Evolutionary conservation across 768 basidiomycete genomes (phyloP).

Genomic region (Chiua virens): DNA sequence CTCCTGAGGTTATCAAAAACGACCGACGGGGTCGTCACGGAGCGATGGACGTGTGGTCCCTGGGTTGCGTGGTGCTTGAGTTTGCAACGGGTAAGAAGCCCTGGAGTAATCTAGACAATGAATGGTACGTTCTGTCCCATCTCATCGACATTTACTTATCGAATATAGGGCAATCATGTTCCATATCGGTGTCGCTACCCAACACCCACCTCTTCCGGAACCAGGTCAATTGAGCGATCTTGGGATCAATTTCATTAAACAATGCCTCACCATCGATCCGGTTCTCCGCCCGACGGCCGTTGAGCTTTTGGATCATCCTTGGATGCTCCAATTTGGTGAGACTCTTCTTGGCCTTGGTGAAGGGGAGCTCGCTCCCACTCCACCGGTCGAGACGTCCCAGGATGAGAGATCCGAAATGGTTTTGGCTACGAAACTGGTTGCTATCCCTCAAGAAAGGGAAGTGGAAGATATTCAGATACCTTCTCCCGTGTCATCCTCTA

Average conservation of each 20-base stretch:
- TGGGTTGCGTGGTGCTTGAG: slow-evolving; percentile 97
- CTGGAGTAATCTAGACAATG: slow-evolving; percentile 98
- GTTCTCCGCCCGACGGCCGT: slow-evolving; percentile 77
- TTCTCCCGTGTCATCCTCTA: slow-evolving; percentile 51
- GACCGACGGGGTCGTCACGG: slow-evolving; percentile 85
- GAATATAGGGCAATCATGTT: slow-evolving; percentile 97
- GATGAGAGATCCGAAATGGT: slow-evolving; percentile 52
- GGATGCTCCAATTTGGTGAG: slow-evolving; percentile 85
- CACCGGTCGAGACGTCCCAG: slow-evolving; percentile 44
- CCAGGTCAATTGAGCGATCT: slow-evolving; percentile 82
- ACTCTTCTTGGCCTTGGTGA: slow-evolving; percentile 68
- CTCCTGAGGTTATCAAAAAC: slow-evolving; percentile 96
- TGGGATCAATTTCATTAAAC: slow-evolving; percentile 92
- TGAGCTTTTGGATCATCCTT: slow-evolving; percentile 84
- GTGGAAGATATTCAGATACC: slow-evolving; percentile 52
- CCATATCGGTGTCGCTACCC: slow-evolving; percentile 95
- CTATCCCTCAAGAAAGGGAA: slow-evolving; percentile 58
- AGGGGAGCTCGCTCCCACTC: slow-evolving; percentile 52
- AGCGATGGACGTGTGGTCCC: slow-evolving; percentile 98
- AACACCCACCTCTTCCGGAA: slow-evolving; percentile 94
- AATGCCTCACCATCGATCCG: slow-evolving; percentile 87
- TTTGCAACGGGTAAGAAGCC: slow-evolving; percentile 96
- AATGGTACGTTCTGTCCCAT: slow-evolving; percentile 65
- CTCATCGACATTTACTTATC: neutral
- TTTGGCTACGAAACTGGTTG: slow-evolving; percentile 55